Percentiles rank a stretch among this genome's conserved stretches.
These are phyloP conservation scores for Harringtonia lauricola DNA, from an alignment of 2,329 filamentous ascomycete genomes.

Conservation along the genomic window DNA sequence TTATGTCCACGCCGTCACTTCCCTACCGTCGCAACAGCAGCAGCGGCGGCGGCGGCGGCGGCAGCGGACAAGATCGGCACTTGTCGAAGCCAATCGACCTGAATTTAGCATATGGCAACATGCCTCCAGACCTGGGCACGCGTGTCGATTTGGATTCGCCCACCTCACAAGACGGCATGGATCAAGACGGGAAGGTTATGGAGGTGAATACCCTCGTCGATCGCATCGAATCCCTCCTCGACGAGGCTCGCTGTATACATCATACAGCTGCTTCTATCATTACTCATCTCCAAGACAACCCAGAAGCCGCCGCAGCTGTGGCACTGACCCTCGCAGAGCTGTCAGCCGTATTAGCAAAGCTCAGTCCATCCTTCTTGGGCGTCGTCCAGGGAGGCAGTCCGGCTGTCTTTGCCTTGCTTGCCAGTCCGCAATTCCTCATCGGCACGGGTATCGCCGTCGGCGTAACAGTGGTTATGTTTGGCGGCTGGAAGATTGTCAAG, in stretches of 20 bases:
- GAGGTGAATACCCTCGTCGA: slow-evolving; percentile 46
- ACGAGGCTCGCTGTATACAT: slow-evolving; percentile 82
- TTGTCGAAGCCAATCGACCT: slow-evolving; percentile 59
- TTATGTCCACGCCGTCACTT: background rate
- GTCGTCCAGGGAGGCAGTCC: slow-evolving; percentile 73
- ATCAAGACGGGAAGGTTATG: slow-evolving; percentile 47
- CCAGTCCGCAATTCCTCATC: slow-evolving; percentile 89
- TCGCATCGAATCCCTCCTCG: slow-evolving; percentile 65
- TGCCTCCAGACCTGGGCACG: slow-evolving; percentile 56
- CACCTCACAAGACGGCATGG: slow-evolving; percentile 21
- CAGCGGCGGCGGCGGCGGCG: slow-evolving; percentile 10
- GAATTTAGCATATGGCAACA: slow-evolving; percentile 81
- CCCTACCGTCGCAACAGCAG: background rate
- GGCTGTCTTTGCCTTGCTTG: slow-evolving; percentile 73
- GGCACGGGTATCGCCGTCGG: slow-evolving; percentile 81
- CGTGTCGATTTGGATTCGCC: slow-evolving; percentile 32
- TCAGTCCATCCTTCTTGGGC: slow-evolving; percentile 69
- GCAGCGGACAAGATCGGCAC: too few species aligned
- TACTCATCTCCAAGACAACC: slow-evolving; percentile 55
- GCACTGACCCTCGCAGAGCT: slow-evolving; percentile 88
- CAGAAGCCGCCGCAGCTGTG: slow-evolving; percentile 87
- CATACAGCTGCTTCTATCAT: slow-evolving; percentile 78
- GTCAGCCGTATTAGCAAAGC: slow-evolving; percentile 67
- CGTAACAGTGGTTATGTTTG: slow-evolving; percentile 90
- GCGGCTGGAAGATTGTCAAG: slow-evolving; percentile 96